A percentile compares a stretch with the other conserved stretches of the same genome.
These are phyloP conservation scores for Fusarium succisae DNA, from an alignment of 2,329 filamentous ascomycete species.

Conservation along the genomic window DNA sequence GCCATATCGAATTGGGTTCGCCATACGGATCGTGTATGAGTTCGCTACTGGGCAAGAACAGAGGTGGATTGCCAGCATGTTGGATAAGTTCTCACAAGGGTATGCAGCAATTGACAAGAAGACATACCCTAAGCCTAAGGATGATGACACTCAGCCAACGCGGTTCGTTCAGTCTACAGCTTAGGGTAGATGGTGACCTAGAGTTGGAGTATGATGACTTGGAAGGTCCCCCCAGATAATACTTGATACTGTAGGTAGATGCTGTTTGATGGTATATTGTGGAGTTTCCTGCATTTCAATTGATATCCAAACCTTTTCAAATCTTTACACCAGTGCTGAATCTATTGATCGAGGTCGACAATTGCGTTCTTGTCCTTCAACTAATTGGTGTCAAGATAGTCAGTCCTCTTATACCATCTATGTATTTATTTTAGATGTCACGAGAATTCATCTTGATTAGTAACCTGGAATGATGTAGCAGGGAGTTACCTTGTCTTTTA, in stretches of 20 bases:
- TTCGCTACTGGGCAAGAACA: slow-evolving; percentile 48
- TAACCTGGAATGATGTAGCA: background rate
- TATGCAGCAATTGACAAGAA: slow-evolving; percentile 48
- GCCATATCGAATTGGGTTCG: slow-evolving; percentile 49
- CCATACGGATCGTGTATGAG: slow-evolving; percentile 52
- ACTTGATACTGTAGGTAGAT: background rate
- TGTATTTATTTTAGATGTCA: too few species aligned
- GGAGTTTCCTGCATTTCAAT: background rate
- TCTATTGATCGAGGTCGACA: background rate
- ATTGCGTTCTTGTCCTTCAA: background rate
- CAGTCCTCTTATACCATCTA: background rate
- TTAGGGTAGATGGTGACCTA: background rate
- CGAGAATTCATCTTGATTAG: background rate
- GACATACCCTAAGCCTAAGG: slow-evolving; percentile 41
- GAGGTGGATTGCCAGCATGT: slow-evolving; percentile 47
- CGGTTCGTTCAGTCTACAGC: background rate
- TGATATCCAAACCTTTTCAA: background rate
- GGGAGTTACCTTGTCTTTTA: background rate
- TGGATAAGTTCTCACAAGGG: slow-evolving; percentile 44
- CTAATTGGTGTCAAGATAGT: background rate
- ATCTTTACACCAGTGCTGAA: background rate
- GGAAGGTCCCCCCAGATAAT: background rate
- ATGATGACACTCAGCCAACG: slow-evolving; percentile 6
- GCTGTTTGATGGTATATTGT: background rate
- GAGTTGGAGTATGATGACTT: background rate